These are phyloP conservation scores for Fraxinus anomala DNA, from an alignment of 257 asterid genomes.

Conservation along the genomic window DNA sequence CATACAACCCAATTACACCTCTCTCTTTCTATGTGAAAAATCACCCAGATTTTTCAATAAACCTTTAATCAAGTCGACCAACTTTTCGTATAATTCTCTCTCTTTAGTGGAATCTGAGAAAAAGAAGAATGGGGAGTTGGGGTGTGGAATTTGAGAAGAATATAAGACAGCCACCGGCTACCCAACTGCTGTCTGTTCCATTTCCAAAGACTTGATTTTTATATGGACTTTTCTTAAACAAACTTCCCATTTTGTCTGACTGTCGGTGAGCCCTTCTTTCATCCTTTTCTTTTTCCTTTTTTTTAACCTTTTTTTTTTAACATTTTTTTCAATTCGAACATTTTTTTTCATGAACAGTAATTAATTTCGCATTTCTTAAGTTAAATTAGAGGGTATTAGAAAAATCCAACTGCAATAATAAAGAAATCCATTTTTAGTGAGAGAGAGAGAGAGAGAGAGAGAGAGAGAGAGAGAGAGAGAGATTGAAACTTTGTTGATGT, in stretches of 20 bases:
- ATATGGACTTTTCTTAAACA: background rate
- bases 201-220: constrained; percentile 26
- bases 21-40: background rate
- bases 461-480: background rate
- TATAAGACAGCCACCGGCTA: constrained; percentile 39
- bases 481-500: background rate
- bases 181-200: constrained; percentile 44
- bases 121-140: constrained; percentile 36
- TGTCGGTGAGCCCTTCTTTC: constrained; percentile 27
- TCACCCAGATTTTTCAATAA: background rate
- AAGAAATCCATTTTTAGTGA: background rate
- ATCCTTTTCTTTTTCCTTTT: background rate
- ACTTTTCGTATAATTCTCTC: background rate
- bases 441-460: background rate
- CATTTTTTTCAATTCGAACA: too few species aligned
- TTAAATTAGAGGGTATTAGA: background rate
- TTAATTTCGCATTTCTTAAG: too few species aligned
- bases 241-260: background rate
- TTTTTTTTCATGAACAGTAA: background rate
- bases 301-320: too few species aligned
- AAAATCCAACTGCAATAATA: background rate
- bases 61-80: constrained; percentile 3
- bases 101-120: constrained; percentile 15
- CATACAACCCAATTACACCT: background rate
- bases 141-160: constrained; percentile 43